Evolutionary conservation across 2,329 filamentous ascomycete species (phyloP), one percentile per base, ranked within the genome.

Genomic region (Torrubiella hemipterigena): DNA sequence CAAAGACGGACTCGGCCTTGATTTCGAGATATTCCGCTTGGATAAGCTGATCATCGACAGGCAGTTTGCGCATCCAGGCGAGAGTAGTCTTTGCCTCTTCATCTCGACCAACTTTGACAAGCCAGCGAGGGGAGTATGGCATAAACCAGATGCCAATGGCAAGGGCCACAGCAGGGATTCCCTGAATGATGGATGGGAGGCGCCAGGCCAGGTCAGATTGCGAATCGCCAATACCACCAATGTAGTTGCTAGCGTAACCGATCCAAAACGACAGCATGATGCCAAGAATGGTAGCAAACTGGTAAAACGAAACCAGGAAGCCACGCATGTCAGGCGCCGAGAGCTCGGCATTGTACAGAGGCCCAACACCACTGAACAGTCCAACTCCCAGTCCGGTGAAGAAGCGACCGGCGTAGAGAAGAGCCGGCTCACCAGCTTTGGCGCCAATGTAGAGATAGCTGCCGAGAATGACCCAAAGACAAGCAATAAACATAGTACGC

Each of bases 401-500:
- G 42, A 67, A 64, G 6, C 64, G 45, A 0, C 64, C 64, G 5
- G 62, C 62, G 32, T 66, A 68, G 0, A 68, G 49, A 31, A 63
- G 44, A 1, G 51, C 44, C 0, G 60, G 51, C 28, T 59, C 51
- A 31, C 54, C 42, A 36, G 54, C 39, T 12, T 46, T 44, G 4
- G 63, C 63, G 4, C 63, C 61, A 10, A 52, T 44, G 35, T 65
- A 63, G 4, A 67, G 45, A 29, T 63, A 67, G 26, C 50, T 58
- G 3, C 59, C 59, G 11, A 62, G 43, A 4, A 63, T 50, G 14
- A 63, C 61, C 61, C 63, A 65, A 26, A 49, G 49, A 36, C 59
- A 65, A 2, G 60, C 64, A 8, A 48, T 52, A 37, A 67, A 64
- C 58, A 69, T 69, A 35, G 65, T 67, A 38, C 65, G 62, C 41